phyloP scores from a whole-genome alignment of 257 asterid genomes.

The Agastache rugosa region DNA sequence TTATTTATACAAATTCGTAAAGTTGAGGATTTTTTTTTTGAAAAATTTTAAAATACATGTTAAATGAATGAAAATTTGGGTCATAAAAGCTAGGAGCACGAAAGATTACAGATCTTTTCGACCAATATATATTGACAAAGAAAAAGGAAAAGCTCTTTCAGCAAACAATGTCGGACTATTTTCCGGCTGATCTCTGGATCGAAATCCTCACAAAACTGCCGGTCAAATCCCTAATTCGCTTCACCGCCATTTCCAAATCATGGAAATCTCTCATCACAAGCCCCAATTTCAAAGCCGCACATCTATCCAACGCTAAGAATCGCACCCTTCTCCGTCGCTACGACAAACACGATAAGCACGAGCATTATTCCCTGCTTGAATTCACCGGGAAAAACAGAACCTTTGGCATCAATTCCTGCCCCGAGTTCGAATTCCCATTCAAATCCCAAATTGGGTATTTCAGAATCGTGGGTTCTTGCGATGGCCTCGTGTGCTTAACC shows the following conservation, averaged over 20 bases:
- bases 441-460: constrained; percentile 48
- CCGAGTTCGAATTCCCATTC: constrained; percentile 47
- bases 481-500: constrained; percentile 61
- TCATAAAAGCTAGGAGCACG: too few species aligned
- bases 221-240: constrained; percentile 50
- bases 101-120: too few species aligned
- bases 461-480: constrained; percentile 63
- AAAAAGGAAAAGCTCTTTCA: too few species aligned
- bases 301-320: constrained; percentile 37
- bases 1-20: too few species aligned
- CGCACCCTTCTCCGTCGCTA: constrained; percentile 50
- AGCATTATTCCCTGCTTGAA: constrained; percentile 43
- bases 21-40: too few species aligned
- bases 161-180: constrained; percentile 50
- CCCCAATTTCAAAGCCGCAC: constrained; percentile 48
- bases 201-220: constrained; percentile 59
- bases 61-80: too few species aligned
- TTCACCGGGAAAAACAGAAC: not conserved
- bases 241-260: constrained; percentile 54
- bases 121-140: too few species aligned
- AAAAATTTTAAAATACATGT: too few species aligned
- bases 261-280: constrained; percentile 56
- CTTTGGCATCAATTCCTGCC: constrained; percentile 33
- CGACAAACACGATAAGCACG: constrained; percentile 36
- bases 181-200: constrained; percentile 50